phyloP scores from a whole-genome alignment of 345 rosid genomes.

The Lenwebbia sp. region DNA sequence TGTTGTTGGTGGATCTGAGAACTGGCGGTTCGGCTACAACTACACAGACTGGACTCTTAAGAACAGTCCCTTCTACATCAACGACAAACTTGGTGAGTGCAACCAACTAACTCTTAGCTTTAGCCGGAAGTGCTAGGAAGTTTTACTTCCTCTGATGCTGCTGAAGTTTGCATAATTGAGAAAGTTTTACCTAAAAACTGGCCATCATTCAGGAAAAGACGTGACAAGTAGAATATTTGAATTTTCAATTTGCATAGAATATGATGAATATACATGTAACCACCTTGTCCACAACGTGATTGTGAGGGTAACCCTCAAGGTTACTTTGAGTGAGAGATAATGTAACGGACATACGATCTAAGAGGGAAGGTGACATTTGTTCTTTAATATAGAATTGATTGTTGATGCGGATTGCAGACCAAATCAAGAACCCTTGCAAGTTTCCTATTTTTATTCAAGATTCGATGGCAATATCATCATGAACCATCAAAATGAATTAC shows the following conservation, averaged over 20 bases:
- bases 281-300: neutral
- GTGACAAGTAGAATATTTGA: no score
- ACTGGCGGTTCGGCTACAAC: conserved; percentile 12
- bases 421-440: neutral
- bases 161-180: neutral
- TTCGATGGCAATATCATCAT: neutral
- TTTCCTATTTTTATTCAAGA: neutral
- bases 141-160: neutral
- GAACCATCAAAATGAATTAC: neutral
- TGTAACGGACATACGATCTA: neutral
- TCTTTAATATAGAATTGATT: no score
- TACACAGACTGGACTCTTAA: conserved; percentile 14
- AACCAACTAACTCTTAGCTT: neutral
- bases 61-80: conserved; percentile 11
- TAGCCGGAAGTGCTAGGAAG: neutral
- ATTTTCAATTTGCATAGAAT: neutral
- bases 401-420: no score
- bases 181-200: neutral
- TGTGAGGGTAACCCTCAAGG: neutral
- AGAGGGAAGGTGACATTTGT: neutral
- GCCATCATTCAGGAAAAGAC: no score
- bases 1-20: conserved; percentile 10
- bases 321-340: neutral
- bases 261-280: no score
- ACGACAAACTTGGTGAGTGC: conserved; percentile 11